Percentiles rank a stretch among this genome's conserved stretches.
These are phyloP conservation scores for Bimuria novae-zelandiae DNA, from an alignment of 2,329 filamentous ascomycete species.

Conservation along the genomic window DNA sequence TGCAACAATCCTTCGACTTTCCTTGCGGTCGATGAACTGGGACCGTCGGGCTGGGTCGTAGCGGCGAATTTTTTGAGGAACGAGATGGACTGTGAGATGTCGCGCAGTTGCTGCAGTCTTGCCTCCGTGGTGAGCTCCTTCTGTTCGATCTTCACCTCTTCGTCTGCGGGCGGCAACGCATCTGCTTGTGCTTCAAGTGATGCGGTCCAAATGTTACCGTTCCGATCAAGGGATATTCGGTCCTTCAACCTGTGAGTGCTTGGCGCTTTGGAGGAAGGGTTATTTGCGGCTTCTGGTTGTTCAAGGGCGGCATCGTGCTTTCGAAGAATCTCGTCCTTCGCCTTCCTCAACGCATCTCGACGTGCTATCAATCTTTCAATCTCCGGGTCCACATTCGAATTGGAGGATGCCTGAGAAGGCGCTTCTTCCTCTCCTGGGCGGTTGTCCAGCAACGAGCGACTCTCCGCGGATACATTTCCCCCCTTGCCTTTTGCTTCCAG, in stretches of 20 bases:
- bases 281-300: too few species aligned
- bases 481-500: neutral
- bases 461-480: neutral
- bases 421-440: too few species aligned
- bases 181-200: neutral
- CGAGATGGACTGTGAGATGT: constrained; percentile 11
- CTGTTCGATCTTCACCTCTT: neutral
- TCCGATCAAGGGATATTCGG: too few species aligned
- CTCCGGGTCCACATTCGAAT: neutral
- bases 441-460: too few species aligned
- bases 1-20: neutral
- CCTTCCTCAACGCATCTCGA: neutral
- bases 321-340: too few species aligned
- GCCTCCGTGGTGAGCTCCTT: neutral
- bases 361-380: neutral
- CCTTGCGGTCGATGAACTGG: neutral
- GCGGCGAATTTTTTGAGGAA: constrained; percentile 5
- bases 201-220: too few species aligned
- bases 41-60: neutral
- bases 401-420: too few species aligned
- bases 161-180: neutral
- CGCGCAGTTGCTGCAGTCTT: constrained; percentile 1
- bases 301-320: too few species aligned
- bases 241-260: too few species aligned
- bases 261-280: too few species aligned